Percentiles rank a stretch among this genome's conserved stretches.
phyloP scores from a whole-genome alignment of 495 filamentous ascomycete genomes.

The Aspergillus taichungensis region DNA sequence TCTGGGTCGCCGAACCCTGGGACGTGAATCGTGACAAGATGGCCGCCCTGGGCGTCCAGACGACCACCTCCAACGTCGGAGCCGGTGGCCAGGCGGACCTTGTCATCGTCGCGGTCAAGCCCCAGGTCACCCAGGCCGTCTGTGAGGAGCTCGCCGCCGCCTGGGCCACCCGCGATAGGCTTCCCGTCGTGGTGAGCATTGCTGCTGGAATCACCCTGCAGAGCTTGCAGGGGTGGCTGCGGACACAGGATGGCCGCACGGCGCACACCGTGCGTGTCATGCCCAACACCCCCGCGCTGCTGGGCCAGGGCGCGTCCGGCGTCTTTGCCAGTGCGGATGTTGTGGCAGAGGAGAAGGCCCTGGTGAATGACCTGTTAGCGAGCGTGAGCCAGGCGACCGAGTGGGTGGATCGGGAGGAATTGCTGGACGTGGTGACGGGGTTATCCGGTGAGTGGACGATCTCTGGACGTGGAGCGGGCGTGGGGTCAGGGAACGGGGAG shows the following conservation, averaged over 20 bases:
- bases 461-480: neutral
- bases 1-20: constrained; percentile 70
- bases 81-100: constrained; percentile 91
- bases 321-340: constrained; percentile 24
- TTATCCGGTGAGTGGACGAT: constrained; percentile 25
- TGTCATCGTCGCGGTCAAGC: constrained; percentile 66
- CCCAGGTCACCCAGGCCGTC: constrained; percentile 71
- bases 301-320: constrained; percentile 30
- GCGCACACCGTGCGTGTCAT: constrained; percentile 32
- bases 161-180: constrained; percentile 60
- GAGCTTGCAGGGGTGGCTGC: constrained; percentile 26
- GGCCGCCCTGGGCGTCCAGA: constrained; percentile 77
- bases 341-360: constrained; percentile 23
- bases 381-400: constrained; percentile 33
- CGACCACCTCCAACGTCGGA: constrained; percentile 80
- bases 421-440: constrained; percentile 34
- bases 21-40: constrained; percentile 78
- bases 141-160: constrained; percentile 88
- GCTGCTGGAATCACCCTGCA: constrained; percentile 33
- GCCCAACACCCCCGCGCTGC: constrained; percentile 36
- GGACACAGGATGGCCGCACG: constrained; percentile 15
- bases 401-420: constrained; percentile 34
- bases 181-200: constrained; percentile 37
- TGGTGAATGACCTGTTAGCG: constrained; percentile 24
- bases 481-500: neutral